These are phyloP conservation scores for Diaporthe ilicicola DNA, from an alignment of 2,329 filamentous ascomycete species.

Conservation along the genomic window DNA sequence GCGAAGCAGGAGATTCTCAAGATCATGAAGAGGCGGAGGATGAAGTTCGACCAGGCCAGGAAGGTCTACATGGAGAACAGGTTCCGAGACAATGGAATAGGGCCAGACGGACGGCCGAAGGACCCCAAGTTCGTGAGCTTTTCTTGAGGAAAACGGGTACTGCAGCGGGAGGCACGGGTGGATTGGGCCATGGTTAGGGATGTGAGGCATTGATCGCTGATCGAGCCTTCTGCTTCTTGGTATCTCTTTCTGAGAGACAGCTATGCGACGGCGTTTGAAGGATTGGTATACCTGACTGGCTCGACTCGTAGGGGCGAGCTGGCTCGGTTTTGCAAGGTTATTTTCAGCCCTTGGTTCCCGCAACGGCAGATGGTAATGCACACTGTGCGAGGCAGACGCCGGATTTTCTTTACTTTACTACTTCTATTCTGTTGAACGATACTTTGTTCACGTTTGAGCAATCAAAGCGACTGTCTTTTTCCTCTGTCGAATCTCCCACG, in stretches of 20 bases:
- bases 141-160: conserved; percentile 56
- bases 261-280: conserved; percentile 27
- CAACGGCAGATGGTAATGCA: background rate
- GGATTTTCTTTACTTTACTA: background rate
- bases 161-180: background rate
- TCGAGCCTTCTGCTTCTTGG: background rate
- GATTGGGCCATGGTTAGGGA: background rate
- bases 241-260: background rate
- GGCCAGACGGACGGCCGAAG: conserved; percentile 82
- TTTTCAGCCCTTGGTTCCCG: background rate
- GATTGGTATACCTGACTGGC: background rate
- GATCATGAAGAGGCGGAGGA: conserved; percentile 87
- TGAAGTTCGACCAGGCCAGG: conserved; percentile 91
- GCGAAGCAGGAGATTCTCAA: conserved; percentile 84
- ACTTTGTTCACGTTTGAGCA: background rate
- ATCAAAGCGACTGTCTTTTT: background rate
- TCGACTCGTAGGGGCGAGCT: background rate
- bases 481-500: too few relatives aligned
- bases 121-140: conserved; percentile 98
- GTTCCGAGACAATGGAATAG: conserved; percentile 89
- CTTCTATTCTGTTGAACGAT: background rate
- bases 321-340: background rate
- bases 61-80: conserved; percentile 84
- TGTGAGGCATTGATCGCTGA: background rate
- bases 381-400: conserved; percentile 13